Evolutionary conservation across 2,329 filamentous ascomycete genomes (phyloP).

Genomic region (Hymenoscyphus salicellus): DNA sequence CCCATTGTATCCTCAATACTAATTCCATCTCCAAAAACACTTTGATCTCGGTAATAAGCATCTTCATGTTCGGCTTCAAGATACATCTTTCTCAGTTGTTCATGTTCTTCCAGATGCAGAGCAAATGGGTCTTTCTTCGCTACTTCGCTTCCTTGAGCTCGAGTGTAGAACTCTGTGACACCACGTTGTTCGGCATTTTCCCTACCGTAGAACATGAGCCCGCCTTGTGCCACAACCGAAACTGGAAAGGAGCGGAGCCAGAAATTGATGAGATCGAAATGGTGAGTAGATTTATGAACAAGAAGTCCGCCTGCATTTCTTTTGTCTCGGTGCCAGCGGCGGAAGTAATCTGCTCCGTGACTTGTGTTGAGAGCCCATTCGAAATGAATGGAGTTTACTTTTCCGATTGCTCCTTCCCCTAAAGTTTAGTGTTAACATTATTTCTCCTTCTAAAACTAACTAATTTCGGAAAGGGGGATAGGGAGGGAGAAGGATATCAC

Average conservation of each 20-base stretch:
- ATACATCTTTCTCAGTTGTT: constrained; percentile 56
- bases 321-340: constrained; percentile 62
- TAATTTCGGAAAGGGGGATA: neutral
- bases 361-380: constrained; percentile 63
- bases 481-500: neutral
- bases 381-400: constrained; percentile 57
- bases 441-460: neutral
- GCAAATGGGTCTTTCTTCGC: constrained; percentile 58
- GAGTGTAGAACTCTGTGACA: constrained; percentile 48
- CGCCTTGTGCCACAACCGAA: constrained; percentile 57
- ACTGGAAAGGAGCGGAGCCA: constrained; percentile 55
- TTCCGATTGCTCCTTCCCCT: constrained; percentile 53
- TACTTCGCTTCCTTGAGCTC: constrained; percentile 49
- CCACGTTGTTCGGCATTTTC: constrained; percentile 59
- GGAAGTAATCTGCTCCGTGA: constrained; percentile 61
- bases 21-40: constrained; percentile 61
- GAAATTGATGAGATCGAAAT: constrained; percentile 63
- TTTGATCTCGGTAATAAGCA: constrained; percentile 59
- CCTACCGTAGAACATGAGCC: constrained; percentile 57
- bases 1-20: constrained; percentile 65
- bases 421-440: neutral
- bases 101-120: constrained; percentile 51
- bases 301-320: constrained; percentile 57
- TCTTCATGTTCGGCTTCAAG: constrained; percentile 63
- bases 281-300: constrained; percentile 62